Evolutionary conservation across 495 filamentous ascomycete genomes (phyloP), one percentile per base, ranked within the genome.

Genomic region (Tuber melanosporum): DNA sequence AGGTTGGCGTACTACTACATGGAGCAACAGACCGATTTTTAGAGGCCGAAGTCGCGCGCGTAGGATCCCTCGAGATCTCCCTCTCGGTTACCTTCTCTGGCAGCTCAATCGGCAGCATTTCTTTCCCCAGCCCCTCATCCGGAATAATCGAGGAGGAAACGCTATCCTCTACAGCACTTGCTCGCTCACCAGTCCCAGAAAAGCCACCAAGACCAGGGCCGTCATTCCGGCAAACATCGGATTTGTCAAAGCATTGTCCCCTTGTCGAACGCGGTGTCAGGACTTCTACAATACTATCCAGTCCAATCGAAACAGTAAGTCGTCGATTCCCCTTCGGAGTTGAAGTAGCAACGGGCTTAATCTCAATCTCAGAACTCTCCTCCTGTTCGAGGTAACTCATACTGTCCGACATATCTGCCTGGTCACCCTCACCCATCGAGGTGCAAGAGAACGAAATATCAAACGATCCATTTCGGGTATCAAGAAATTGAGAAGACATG

Each of bases 261-360:
- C 42, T 66, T 7, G 78, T 77, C 7, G 78, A 73, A 66, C 49
- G 47, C 4, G 78, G 78, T 6, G 78, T 80, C 32, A 80, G 71
- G 42, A 80, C 78, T 36, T 80, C 78, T 26, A 78, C 79, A 45
- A 80, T 80, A 69, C 78, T 80, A 41, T 80, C 78, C 44, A 80
- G 77, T 36, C 73, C 78, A 32, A 73, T 72, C n/a, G 79, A 26
- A 19, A 71, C 71, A 10, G 73, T 78, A 14, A 72, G 62, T n/a
- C 77, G 74, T 66, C 77, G 78, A 12, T 52, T 46, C 22, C 71
- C 71, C 42, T 81, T 78, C 36, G 75, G 78, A 26, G 78, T 81
- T 62, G 78, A 81, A 3, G 74, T 75, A 41, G 74, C 73, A 75
- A 73, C 17, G 22, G 80, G 76, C 44, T 45, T 52, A 41, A 73